These are phyloP conservation scores for Spiraea crenata DNA, from an alignment of 331 rosid genomes.

Conservation along the genomic window DNA sequence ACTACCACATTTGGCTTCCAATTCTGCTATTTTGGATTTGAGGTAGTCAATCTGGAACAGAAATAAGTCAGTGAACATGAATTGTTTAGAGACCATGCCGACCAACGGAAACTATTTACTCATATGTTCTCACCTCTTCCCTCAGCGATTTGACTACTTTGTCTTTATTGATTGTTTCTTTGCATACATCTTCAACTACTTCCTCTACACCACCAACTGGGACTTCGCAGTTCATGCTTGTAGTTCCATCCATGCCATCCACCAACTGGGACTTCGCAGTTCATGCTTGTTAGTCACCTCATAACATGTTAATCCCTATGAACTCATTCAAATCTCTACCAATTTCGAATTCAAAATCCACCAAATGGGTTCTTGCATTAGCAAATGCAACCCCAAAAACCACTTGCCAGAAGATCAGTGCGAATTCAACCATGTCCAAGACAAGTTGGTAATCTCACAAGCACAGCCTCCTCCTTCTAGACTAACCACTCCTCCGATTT, in stretches of 20 bases:
- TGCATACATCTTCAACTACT: conserved; percentile 31
- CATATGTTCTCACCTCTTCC: conserved; percentile 64
- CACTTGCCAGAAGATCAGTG: conserved; percentile 7
- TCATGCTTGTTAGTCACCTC: conserved; percentile 20
- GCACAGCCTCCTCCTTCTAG: conserved; percentile 22
- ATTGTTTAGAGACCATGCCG: conserved; percentile 6
- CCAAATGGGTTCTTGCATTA: conserved; percentile 84
- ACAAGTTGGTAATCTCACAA: conserved; percentile 54
- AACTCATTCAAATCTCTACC: no score
- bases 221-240: conserved; percentile 31
- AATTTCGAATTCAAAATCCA: background rate
- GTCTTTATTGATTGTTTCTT: conserved; percentile 40
- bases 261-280: conserved; percentile 31
- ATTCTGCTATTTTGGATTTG: conserved; percentile 53
- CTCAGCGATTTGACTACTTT: conserved; percentile 54
- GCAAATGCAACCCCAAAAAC: conserved; percentile 72
- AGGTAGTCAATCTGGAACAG: conserved; percentile 59
- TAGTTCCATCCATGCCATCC: conserved; percentile 26
- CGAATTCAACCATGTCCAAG: conserved; percentile 35
- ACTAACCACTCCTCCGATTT: conserved; percentile 8
- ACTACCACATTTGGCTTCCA: conserved; percentile 41
- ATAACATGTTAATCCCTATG: no score
- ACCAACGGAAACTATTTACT: conserved; percentile 12
- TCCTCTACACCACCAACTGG: conserved; percentile 27
- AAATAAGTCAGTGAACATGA: conserved; percentile 19